Evolutionary conservation across 768 basidiomycete genomes (phyloP), one percentile per base, ranked within the genome.

Genomic region (Cystobasidium ongulense): DNA sequence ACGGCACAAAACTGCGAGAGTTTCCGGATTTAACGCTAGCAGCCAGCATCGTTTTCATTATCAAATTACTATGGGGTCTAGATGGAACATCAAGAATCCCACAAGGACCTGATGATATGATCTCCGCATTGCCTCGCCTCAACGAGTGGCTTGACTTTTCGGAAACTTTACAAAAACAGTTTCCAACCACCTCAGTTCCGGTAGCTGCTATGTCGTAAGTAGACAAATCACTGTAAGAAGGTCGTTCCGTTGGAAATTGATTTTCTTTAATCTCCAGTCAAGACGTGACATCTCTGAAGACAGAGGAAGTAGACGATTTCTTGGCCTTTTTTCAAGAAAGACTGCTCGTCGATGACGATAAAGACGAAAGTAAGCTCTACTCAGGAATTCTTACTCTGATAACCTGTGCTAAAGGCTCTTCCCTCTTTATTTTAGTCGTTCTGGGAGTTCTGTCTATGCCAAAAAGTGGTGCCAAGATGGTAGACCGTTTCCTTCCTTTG

Each of bases 81-180:
- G 74, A 72, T 72, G 70, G 41, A 17, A 29, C 17, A 59, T 23
- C 52, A 38, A 71, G 68, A n/a, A 71, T 71, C 2, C 68, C 68
- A 3, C 68, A 71, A 71, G 68, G 53, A 7, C 27, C 33, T 4
- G 25, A 57, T 36, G 68, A 71, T 36, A 71, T 71, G 53, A 53
- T 53, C 1, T 13, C 27, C 8, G 68, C 68, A 18, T 59, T 71
- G 29, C 68, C 68, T 23, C 68, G 68, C 35, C 43, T 71, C 1
- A 11, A 38, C 25, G 53, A 52, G 31, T 71, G 68, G 68, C 68
- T 71, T 21, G 52, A 54, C 38, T 35, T 71, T 13, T 46, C 68
- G 36, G 54, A 57, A 27, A 23, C 15, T 7, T 15, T 57, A 33
- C 50, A 59, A 35, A 27, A 36, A 27, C 31, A 18, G 23, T n/a